Evolutionary conservation across 2,329 filamentous ascomycete genomes (phyloP).

Genomic region (Colletotrichum eremochloae): DNA sequence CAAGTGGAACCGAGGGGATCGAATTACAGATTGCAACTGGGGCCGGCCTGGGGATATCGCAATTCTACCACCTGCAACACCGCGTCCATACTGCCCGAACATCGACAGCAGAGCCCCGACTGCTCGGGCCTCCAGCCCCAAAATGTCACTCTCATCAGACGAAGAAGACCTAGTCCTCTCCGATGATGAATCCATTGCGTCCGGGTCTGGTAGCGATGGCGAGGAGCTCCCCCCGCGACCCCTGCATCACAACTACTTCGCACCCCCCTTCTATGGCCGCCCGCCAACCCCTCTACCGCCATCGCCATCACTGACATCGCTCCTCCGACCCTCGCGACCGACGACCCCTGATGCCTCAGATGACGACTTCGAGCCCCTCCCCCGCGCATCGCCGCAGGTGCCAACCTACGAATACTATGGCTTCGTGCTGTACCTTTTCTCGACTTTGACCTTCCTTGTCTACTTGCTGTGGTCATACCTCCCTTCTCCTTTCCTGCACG

Average conservation of each 20-base stretch:
- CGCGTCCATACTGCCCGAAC: not conserved
- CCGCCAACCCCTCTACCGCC: conserved; percentile 96
- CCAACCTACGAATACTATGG: conserved; percentile 99
- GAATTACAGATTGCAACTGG: conserved; percentile 4
- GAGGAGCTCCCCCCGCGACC: conserved; percentile 58
- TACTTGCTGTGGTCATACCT: conserved; percentile 89
- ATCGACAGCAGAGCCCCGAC: conserved; percentile 12
- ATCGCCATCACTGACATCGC: conserved; percentile 90
- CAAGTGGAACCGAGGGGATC: conserved; percentile 16
- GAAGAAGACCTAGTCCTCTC: conserved; percentile 42
- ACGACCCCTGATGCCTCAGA: conserved; percentile 94
- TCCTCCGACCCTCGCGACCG: conserved; percentile 90
- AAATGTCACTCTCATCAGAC: conserved; percentile 41
- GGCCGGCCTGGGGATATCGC: conserved; percentile 9
- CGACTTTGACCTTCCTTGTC: conserved; percentile 81
- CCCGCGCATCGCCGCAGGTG: conserved; percentile 89
- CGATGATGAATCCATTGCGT: conserved; percentile 35
- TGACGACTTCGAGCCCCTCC: conserved; percentile 83
- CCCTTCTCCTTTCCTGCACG: conserved; percentile 90
- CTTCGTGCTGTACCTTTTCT: conserved; percentile 95
- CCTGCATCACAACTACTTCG: conserved; percentile 68
- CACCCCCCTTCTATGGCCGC: conserved; percentile 94
- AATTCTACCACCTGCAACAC: conserved; percentile 11
- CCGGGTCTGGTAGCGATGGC: conserved; percentile 31
- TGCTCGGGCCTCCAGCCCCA: conserved; percentile 31